Evolutionary conservation across 768 basidiomycete species (phyloP), one percentile per base, ranked within the genome.

Genomic region (Chalciporus chontae): DNA sequence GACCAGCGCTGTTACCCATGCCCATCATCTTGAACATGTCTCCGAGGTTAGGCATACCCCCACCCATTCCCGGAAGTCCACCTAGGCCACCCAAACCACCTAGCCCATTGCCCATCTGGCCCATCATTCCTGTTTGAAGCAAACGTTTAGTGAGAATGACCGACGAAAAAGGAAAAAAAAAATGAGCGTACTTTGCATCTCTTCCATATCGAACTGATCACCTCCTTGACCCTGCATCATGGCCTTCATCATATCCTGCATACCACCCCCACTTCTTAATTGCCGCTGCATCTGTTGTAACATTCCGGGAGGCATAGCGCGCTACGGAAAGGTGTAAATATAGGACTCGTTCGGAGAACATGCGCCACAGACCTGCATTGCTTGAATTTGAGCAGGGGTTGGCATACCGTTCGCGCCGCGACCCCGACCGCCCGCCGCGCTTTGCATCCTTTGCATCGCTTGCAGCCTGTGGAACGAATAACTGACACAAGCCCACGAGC

Each of bases 231-330:
- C 90, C 60, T 93, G 91, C 89, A 96, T 94, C 90, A 97, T 94
- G 23, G 88, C 85, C 65, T 88, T 90, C 93, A 95, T 93, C 92
- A 95, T 95, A 60, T 95, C 93, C 67, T 94, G 90, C 84, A 96
- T 87, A 40, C 91, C 91, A 18, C 92, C 90, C 8, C 89, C 90
- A 48, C 84, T 70, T 49, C 86, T 75, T 64, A 90, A 72, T 62
- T 90, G 86, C 45, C 83, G 76, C 63, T 90, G 92, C 84, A 97
- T 85, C 64, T 98, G 88, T 63, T 93, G 90, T 54, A 97, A 69
- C 87, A 95, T 89, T 26, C 94, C 95, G 5, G 95, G 91, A 1
- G 95, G 95, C 81, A 97, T 85, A 34, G 94, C 78, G 51, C 92
- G 87, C 87, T 96, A 49, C 41, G 40, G 31, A 47, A 36, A 23